Conservation (phyloP, 164 flowering plant genomes). For the Cinnamomum micranthum region DNA sequence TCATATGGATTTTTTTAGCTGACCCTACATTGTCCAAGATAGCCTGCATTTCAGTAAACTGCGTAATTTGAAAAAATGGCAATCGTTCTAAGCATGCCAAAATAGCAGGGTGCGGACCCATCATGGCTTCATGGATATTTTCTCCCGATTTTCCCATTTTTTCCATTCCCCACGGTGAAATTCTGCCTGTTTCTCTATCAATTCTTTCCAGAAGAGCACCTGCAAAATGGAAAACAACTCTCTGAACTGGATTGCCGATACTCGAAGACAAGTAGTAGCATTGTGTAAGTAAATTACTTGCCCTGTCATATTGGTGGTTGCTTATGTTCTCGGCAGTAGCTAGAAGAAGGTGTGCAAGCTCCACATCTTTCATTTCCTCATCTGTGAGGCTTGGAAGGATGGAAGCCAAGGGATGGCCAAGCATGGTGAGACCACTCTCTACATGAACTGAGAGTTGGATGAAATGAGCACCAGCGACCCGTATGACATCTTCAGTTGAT, state of each 20-base stretch:
- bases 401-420: slow-evolving; percentile 25
- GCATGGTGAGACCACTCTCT: slow-evolving; percentile 12
- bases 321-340: slow-evolving; percentile 47
- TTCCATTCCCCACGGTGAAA: slow-evolving; percentile 11
- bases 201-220: slow-evolving; percentile 48
- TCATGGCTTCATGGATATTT: slow-evolving; percentile 14
- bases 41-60: slow-evolving; percentile 47
- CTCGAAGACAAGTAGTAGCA: slow-evolving; percentile 32
- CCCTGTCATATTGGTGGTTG: slow-evolving; percentile 36
- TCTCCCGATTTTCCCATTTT: not conserved
- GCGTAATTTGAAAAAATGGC: slow-evolving; percentile 33
- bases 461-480: slow-evolving; percentile 41
- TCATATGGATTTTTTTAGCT: slow-evolving; percentile 42
- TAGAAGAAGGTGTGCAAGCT: slow-evolving; percentile 40
- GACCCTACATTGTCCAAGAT: slow-evolving; percentile 30
- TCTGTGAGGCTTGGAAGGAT: slow-evolving; percentile 27
- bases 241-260: slow-evolving; percentile 37
- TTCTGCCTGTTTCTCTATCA: slow-evolving; percentile 35
- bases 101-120: slow-evolving; percentile 13
- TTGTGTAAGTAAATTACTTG: slow-evolving; percentile 30
- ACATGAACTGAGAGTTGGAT: slow-evolving; percentile 20
- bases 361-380: slow-evolving; percentile 35
- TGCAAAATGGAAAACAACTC: slow-evolving; percentile 46
- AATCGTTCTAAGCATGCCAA: slow-evolving; percentile 24
- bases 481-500: slow-evolving; percentile 41